Evolutionary conservation across 2,329 filamentous ascomycete genomes (phyloP), one percentile per base, ranked within the genome.

Genomic region (Claviceps sp.): DNA sequence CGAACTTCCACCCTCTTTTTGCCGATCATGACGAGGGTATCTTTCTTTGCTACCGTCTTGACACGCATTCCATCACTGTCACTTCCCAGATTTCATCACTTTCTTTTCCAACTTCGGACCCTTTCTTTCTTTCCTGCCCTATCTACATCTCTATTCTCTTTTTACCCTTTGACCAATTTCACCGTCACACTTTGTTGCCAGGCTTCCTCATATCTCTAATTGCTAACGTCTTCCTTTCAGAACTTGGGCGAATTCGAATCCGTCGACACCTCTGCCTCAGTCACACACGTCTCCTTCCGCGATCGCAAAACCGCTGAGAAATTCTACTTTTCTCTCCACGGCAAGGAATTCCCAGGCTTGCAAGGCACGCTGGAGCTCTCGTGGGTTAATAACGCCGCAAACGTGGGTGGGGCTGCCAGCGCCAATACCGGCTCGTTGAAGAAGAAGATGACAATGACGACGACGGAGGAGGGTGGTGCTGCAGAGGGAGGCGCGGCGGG

Each of bases 271-370:
- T 71, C 70, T 2, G 64, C 73, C 0, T 56, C 65, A 1, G 63
- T 67, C 0, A 78, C 81, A 1, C 69, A 75, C 50, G 75, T 86
- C 50, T 77, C 76, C 5, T 86, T 86, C 63, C 80, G 78, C 53
- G 81, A 85, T 60, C 78, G 82, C 53, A 80, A 79, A 62, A 83
- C 84, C 14, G 87, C 85, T 4, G 87, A 91, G 63, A 81, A 76
- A 56, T 83, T 85, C 59, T 78, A 77, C 69, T 78, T 79, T 59
- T 72, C 76, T 30, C 67, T 80, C n/a, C 64, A 76, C 47, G 73
- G 73, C 46, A 74, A 74, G 44, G 68, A 75, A 19, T 78, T 89
- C 42, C 80, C 82, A 0, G 78, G 80, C 6, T 68, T 87, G 11
- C 68, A 74, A 1, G 81, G 78, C 43, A 77, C 76, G 46, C 71